A percentile compares a stretch with the other conserved stretches of the same genome.
phyloP scores from a whole-genome alignment of 1,139 yeast genomes.

The Suhomyces panamericanus region DNA sequence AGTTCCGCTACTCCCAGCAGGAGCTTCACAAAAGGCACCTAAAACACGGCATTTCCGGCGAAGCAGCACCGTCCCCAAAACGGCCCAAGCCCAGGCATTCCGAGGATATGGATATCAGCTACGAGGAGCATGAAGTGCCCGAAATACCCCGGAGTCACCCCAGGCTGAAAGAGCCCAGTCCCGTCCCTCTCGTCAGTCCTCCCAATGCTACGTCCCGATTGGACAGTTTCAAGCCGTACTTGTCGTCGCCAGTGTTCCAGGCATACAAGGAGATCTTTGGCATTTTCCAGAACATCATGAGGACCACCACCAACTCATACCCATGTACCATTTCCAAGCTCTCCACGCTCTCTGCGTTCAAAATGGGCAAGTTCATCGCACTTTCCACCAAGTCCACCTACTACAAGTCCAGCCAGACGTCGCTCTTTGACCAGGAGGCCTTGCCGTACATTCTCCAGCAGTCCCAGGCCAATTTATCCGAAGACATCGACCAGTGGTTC shows the following conservation, averaged over 20 bases:
- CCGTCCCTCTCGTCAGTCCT: slow-evolving; percentile 20
- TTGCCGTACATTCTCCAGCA: slow-evolving; percentile 25
- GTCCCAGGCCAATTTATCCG: slow-evolving; percentile 25
- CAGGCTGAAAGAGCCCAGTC: not conserved
- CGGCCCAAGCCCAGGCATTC: slow-evolving; percentile 1
- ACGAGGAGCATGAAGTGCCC: not conserved
- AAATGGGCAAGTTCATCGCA: slow-evolving; percentile 37
- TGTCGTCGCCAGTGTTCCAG: slow-evolving; percentile 29
- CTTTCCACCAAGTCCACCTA: slow-evolving; percentile 37
- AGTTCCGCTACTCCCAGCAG: slow-evolving; percentile 6
- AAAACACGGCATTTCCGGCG: not conserved
- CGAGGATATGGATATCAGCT: slow-evolving; percentile 4
- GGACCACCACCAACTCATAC: slow-evolving; percentile 14
- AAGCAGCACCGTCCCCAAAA: not conserved
- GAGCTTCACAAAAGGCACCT: not conserved
- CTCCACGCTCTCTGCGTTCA: slow-evolving; percentile 30
- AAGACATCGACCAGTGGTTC: slow-evolving; percentile 44
- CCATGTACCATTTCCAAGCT: slow-evolving; percentile 18
- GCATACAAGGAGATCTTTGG: slow-evolving; percentile 33
- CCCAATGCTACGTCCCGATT: slow-evolving; percentile 27
- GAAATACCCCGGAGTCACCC: not conserved
- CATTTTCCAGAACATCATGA: slow-evolving; percentile 29
- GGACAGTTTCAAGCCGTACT: slow-evolving; percentile 25
- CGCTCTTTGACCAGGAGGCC: slow-evolving; percentile 34
- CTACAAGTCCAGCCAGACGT: slow-evolving; percentile 32